These are phyloP conservation scores for Salvia splendens DNA, from an alignment of 257 asterid genomes.

Conservation along the genomic window DNA sequence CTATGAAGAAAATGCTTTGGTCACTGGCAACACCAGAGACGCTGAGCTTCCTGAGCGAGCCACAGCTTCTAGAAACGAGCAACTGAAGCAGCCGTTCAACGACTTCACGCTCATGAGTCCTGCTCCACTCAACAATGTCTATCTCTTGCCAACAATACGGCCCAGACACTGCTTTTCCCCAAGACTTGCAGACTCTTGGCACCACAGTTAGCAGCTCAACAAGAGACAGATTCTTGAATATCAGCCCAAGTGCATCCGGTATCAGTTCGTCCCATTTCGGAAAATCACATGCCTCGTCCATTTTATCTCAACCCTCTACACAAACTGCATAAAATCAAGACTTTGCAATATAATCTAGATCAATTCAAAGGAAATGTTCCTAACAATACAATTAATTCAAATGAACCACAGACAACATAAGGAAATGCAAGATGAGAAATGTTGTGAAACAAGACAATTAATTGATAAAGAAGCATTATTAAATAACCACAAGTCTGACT, in stretches of 20 bases:
- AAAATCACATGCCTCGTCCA: constrained; percentile 53
- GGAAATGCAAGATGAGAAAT: neutral
- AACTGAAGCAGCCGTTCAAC: constrained; percentile 64
- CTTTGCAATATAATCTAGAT: too few species aligned
- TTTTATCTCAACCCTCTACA: constrained; percentile 23
- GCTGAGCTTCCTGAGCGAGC: constrained; percentile 58
- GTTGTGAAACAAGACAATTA: neutral
- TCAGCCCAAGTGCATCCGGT: constrained; percentile 83
- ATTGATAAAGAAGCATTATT: neutral
- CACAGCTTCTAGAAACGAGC: constrained; percentile 65
- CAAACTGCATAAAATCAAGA: neutral
- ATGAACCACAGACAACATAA: too few species aligned
- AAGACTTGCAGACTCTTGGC: constrained; percentile 82
- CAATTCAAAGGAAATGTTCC: neutral
- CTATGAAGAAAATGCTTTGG: constrained; percentile 48
- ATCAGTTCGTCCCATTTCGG: constrained; percentile 75
- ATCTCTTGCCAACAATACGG: constrained; percentile 94
- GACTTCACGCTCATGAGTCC: constrained; percentile 36
- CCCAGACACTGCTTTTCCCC: constrained; percentile 67
- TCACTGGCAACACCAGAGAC: constrained; percentile 64
- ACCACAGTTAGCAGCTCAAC: constrained; percentile 74
- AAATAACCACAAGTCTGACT: neutral
- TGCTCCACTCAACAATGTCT: constrained; percentile 89
- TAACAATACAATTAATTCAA: too few species aligned
- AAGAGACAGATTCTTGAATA: constrained; percentile 71